phyloP scores from a whole-genome alignment of 202 grass and related monocot species.

The Schoenoplectus tabernaemontani region DNA sequence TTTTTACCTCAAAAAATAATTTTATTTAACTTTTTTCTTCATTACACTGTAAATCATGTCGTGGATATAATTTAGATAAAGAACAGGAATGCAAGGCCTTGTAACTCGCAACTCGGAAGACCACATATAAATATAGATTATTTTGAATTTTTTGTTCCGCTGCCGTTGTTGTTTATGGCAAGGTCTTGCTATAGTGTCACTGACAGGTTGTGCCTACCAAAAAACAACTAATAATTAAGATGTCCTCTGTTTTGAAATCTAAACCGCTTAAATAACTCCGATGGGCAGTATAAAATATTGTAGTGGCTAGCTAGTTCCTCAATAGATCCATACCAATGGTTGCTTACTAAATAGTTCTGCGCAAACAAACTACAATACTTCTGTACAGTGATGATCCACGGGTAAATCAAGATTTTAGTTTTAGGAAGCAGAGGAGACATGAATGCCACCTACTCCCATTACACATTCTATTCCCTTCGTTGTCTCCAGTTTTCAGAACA shows the following conservation, averaged over 20 bases:
- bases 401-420: neutral
- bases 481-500: conserved; percentile 43
- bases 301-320: no score
- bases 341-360: no score
- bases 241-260: no score
- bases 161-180: no score
- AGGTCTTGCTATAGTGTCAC: no score
- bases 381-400: neutral
- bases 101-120: neutral
- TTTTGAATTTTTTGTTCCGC: neutral
- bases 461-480: conserved; percentile 42
- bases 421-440: conserved; percentile 14
- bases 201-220: no score
- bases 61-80: neutral
- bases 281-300: no score
- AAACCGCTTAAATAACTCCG: no score
- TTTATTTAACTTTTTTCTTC: neutral
- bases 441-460: conserved; percentile 34
- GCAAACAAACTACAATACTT: neutral
- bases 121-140: neutral
- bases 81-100: neutral
- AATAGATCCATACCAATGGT: no score
- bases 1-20: no score
- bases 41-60: neutral
- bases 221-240: no score